Evolutionary conservation across 139 green algal genomes (phyloP), one percentile per base, ranked within the genome.

Genomic region (Chlamydomonas sp.): DNA sequence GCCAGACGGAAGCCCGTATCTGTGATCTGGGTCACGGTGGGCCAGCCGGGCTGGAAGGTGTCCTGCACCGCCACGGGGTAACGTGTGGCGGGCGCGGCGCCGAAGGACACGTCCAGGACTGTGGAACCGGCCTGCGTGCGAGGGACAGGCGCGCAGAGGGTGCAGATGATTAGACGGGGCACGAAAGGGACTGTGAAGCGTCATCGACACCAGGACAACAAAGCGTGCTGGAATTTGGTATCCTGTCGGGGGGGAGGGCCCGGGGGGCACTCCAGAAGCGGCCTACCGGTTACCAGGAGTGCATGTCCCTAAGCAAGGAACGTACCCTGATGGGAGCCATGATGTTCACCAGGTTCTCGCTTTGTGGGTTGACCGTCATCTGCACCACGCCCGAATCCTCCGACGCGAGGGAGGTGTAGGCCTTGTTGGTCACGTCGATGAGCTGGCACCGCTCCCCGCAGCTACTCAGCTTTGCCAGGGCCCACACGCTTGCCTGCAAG

Each of bases 401-500:
- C 61, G 82, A 88, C 75, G 5, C 60, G 4, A 91, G 72, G 18
- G 3, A 58, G 1, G 63, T 83, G 62, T 78, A 69, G 49, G 20
- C 49, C 6, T 59, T 61, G 58, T 82, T 71, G 84, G 84, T 91
- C 2, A 94, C 77, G 83, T 91, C 89, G 4, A 85, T 49, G 59
- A 90, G 72, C 20, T 62, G 77, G 85, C 91, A 94, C n/a, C 69
- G 72, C 3, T 61, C 61, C 10, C 74, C 91, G 84, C 91, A 94
- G 86, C 88, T 94, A 79, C 86, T 91, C 10, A 94, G 89, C 77
- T 77, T 57, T 49, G 64, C 91, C 60, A 90, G 59, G 5, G 49
- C 79, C 91, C 91, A 94, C 57, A 94, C 63, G 18, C 82, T 92
- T 12, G 83, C 76, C 86, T 91, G 86, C 16, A 17, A 85, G 18